Conservation (phyloP, 164 flowering plant species). For the Magnolia changhungtana region DNA sequence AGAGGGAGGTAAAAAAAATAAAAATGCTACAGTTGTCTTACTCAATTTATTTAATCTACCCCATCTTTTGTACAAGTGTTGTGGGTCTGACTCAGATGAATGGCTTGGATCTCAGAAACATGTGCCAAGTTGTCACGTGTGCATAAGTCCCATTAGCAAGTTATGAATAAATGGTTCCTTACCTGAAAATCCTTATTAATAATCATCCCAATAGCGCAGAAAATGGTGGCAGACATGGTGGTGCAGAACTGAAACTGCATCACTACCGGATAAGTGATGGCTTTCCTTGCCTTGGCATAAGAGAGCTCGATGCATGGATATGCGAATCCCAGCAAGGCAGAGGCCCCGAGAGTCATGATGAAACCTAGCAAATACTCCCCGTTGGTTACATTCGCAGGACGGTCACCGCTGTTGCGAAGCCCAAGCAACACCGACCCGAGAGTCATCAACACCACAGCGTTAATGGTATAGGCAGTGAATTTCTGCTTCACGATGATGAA, state of each 20-base stretch:
- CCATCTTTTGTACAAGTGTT: too few species aligned
- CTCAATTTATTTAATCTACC: too few species aligned
- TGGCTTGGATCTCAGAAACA: too few species aligned
- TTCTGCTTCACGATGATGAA: slow-evolving; percentile 22
- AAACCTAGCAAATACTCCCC: slow-evolving; percentile 26
- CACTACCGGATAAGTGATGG: slow-evolving; percentile 22
- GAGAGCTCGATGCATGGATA: slow-evolving; percentile 16
- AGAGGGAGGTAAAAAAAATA: too few species aligned
- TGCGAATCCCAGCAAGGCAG: slow-evolving; percentile 17
- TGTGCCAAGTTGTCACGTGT: too few species aligned
- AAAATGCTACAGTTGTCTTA: too few species aligned
- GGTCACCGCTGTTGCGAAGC: slow-evolving; percentile 20
- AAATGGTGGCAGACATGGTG: slow-evolving; percentile 16
- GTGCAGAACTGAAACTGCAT: slow-evolving; percentile 23
- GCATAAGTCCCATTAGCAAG: too few species aligned
- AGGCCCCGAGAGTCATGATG: slow-evolving; percentile 15
- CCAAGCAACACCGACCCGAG: slow-evolving; percentile 24
- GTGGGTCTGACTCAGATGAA: too few species aligned
- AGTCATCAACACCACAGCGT: slow-evolving; percentile 29
- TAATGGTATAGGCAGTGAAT: slow-evolving; percentile 28
- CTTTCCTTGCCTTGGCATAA: slow-evolving; percentile 11
- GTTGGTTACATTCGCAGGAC: slow-evolving; percentile 15
- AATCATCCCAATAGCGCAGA: slow-evolving; percentile 26
- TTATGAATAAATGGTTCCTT: background rate
- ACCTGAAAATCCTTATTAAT: slow-evolving; percentile 28